phyloP scores from a whole-genome alignment of 208 protist genomes.

The Crithidia sp. region DNA sequence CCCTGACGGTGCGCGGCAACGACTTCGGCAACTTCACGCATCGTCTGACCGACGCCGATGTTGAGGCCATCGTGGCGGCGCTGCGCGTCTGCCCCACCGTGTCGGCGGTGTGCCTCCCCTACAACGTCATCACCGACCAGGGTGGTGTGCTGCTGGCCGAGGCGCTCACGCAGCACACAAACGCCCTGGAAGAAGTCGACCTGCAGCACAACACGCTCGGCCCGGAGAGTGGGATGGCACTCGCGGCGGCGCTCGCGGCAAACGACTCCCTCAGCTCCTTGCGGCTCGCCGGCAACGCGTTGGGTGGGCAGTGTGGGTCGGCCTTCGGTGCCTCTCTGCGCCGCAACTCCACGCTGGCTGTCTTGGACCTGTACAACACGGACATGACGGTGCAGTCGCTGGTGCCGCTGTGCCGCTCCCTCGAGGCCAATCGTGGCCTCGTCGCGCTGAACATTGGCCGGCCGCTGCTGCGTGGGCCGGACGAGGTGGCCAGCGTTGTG shows the following conservation, averaged over 20 bases:
- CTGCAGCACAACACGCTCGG: conserved; percentile 69
- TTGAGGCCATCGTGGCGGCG: conserved; percentile 51
- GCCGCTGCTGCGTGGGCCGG: conserved; percentile 57
- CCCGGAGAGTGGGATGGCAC: conserved; percentile 40
- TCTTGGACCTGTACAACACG: conserved; percentile 62
- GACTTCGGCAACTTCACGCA: conserved; percentile 60
- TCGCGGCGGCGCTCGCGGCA: conserved; percentile 36
- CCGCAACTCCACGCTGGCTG: conserved; percentile 34
- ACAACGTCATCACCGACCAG: conserved; percentile 64
- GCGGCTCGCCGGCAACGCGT: conserved; percentile 56
- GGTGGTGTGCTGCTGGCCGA: conserved; percentile 53
- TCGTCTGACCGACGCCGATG: conserved; percentile 64
- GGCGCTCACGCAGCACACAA: conserved; percentile 37
- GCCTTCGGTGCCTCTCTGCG: conserved; percentile 46
- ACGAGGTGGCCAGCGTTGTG: conserved; percentile 72
- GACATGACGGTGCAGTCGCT: conserved; percentile 66
- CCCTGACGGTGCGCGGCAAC: conserved; percentile 57
- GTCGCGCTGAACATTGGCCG: conserved; percentile 64
- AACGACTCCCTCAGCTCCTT: conserved; percentile 41
- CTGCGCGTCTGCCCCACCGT: conserved; percentile 28
- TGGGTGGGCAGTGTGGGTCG: conserved; percentile 47
- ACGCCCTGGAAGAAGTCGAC: conserved; percentile 53
- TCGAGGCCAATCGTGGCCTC: conserved; percentile 52
- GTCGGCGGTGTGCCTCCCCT: conserved; percentile 53
- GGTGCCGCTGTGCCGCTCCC: conserved; percentile 44